Base-by-base conservation (phyloP, 768 basidiomycete genomes). In the Cyathus striatus region DNA sequence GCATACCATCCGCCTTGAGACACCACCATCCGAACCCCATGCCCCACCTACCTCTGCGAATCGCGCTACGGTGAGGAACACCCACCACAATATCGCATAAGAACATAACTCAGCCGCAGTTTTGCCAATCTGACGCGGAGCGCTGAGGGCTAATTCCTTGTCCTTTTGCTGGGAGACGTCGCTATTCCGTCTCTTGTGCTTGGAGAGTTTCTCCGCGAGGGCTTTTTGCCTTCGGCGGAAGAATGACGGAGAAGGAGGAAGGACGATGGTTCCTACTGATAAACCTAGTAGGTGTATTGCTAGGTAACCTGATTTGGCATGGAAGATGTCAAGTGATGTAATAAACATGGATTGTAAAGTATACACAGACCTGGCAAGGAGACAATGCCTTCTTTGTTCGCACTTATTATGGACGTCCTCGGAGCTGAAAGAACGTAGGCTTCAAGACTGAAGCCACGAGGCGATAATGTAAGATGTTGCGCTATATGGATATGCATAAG, bases 341-440 rank as follows among this genome's bases (percentile, higher is more conserved):
- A 48, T 24, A 5, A 17, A 24, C 20, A 6, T 24, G 21, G 17
- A 21, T 12, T 6, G 14, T 10, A 10, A 26, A 12, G 13, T 26
- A 39, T 12, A 20, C 22, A 10, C 42, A n/a, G n/a, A 85, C 88
- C 90, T 42, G 78, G 61, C 16, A 95, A 70, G 1, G 89, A 92
- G 23, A 86, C 70, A 17, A 99, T 56, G 0, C 96, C 96, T 60
- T 99, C 96, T 56, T 96, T 96, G 68, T 99, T 98, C 16, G 79
- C 75, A 24, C 77, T 81, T 24, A 97, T 50, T 3, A 94, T 37
- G 24, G 73, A 71, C 7, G 62, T 66, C 6, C 95, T 79, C 2
- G 81, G 76, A 0, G 79, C 76, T 1, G 76, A 57, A 21, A 95
- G 69, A 3, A 89, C 75, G 63, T 81, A 91, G 0, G 63, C 37